phyloP scores from a whole-genome alignment of 352 stramenopile genomes.

The Phytopythium kandeliae region DNA sequence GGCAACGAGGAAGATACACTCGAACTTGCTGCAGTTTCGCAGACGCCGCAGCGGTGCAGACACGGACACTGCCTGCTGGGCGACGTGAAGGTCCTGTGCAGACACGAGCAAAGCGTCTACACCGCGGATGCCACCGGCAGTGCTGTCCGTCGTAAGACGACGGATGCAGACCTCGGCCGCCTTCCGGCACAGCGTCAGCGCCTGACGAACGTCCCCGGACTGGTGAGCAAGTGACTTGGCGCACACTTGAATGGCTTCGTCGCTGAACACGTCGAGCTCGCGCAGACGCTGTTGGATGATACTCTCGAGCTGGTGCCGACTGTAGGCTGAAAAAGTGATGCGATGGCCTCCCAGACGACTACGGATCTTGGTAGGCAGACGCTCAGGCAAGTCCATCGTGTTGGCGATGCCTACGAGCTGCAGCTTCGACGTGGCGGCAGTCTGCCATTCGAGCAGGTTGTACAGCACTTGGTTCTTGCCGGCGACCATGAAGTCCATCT shows the following conservation, averaged over 20 bases:
- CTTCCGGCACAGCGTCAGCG: constrained; percentile 61
- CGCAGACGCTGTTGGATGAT: constrained; percentile 62
- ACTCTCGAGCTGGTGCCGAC: constrained; percentile 43
- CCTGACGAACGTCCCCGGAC: constrained; percentile 60
- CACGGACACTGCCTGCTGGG: constrained; percentile 41
- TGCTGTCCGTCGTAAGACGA: constrained; percentile 13
- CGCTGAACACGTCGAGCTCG: constrained; percentile 51
- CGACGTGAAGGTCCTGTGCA: constrained; percentile 47
- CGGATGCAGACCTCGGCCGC: constrained; percentile 49
- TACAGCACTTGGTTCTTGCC: constrained; percentile 75
- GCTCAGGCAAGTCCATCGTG: constrained; percentile 75
- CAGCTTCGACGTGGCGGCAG: constrained; percentile 46
- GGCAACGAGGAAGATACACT: constrained; percentile 66
- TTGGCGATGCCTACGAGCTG: constrained; percentile 73
- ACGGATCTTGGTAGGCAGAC: constrained; percentile 60
- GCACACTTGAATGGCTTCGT: constrained; percentile 56
- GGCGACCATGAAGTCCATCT: constrained; percentile 76
- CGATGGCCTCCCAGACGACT: constrained; percentile 57
- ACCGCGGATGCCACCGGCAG: neutral
- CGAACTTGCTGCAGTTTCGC: constrained; percentile 56
- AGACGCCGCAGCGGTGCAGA: constrained; percentile 52
- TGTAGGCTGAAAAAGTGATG: constrained; percentile 71
- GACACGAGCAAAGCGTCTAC: constrained; percentile 28
- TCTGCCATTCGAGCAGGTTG: constrained; percentile 76
- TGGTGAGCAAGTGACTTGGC: constrained; percentile 62